Evolutionary conservation across 352 stramenopile genomes (phyloP), one percentile per base, ranked within the genome.

Genomic region (Hyaloperonospora arabidopsidis): DNA sequence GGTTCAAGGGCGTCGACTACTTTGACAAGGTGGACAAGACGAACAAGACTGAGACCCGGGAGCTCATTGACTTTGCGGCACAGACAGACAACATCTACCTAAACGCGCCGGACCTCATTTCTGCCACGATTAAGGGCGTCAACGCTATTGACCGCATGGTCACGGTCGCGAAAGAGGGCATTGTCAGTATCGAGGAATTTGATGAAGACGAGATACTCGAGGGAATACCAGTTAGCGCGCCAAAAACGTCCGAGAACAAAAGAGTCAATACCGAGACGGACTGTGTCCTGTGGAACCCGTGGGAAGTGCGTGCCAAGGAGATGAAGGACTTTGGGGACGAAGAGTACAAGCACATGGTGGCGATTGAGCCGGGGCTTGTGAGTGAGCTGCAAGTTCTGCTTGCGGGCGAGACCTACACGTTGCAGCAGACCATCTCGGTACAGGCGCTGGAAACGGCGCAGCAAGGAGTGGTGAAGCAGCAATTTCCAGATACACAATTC

Each of bases 241-340:
- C 72, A 39, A 45, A 53, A 44, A 65, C 67, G 29, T 58, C 50
- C 11, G 41, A 39, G 13, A 36, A 63, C 35, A 54, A 57, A 11
- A 32, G 43, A 32, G 19, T 57, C 19, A 50, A 61, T 40, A 67
- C 72, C 43, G 48, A 68, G 32, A 86, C 68, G 45, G 87, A 96
- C 59, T 71, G 62, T 11, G 89, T 97, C 5, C 76, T 97, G 22
- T 97, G 87, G 90, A 97, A 97, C 82, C 95, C 94, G 17, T 89
- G 89, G 65, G 76, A 84, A 48, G 79, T 92, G 38, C 97, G 97
- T 55, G 87, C 93, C 22, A 84, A 89, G 58, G 75, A 63, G 32
- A 94, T 98, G 75, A 65, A 66, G 47, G 94, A 98, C 72, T 97
- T 98, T 77, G 87, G 75, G 32, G 80, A 96, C 54, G 93, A 98